Percentiles rank a stretch among this genome's conserved stretches.
Evolutionary conservation across 352 stramenopile genomes (phyloP).

Genomic region (Phytophthora constricta): DNA sequence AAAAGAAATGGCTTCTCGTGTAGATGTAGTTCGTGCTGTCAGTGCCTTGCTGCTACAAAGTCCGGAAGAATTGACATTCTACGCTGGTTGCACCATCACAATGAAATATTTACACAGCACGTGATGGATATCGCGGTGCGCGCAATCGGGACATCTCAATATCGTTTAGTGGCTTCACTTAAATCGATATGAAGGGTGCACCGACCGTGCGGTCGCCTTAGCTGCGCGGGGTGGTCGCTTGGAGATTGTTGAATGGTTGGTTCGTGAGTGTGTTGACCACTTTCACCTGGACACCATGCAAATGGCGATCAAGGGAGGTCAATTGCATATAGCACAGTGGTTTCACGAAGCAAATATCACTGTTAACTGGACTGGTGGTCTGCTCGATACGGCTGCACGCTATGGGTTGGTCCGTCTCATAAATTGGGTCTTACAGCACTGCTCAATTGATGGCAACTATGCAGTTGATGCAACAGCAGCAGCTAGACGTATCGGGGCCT

Average conservation of each 20-base stretch:
- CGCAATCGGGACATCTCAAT: neutral
- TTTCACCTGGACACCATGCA: neutral
- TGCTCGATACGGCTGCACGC: neutral
- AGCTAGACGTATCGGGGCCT: too few species aligned
- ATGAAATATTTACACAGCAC: neutral
- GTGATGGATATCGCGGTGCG: neutral
- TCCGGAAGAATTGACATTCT: neutral
- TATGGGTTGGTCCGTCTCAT: neutral
- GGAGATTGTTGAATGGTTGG: neutral
- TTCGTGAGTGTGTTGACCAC: neutral
- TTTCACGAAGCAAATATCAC: neutral
- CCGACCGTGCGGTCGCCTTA: neutral
- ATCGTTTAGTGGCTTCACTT: constrained; percentile 1
- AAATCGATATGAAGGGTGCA: neutral
- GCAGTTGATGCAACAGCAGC: neutral
- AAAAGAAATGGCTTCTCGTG: neutral
- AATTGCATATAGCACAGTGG: neutral
- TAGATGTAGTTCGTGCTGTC: neutral
- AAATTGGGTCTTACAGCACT: neutral
- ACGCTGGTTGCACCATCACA: neutral
- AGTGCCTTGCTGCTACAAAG: neutral
- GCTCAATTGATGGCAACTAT: neutral
- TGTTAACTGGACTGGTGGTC: neutral
- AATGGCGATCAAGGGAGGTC: neutral
- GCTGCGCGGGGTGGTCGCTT: neutral